Evolutionary conservation across 306 rosid species (phyloP), one percentile per base, ranked within the genome.

Genomic region (Calophaca sinica): DNA sequence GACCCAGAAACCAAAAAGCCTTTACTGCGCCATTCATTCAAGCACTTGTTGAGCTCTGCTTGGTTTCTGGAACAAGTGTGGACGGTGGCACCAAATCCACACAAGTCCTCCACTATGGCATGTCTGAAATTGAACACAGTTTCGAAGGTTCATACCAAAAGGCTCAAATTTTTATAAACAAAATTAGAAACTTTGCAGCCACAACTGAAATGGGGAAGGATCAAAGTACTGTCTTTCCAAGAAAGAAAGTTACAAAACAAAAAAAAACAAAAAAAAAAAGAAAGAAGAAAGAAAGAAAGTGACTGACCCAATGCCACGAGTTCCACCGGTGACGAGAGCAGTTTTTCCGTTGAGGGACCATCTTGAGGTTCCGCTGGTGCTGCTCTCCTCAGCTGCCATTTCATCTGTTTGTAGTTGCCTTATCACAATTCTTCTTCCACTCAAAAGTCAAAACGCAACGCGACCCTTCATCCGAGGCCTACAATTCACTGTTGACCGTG

Each of bases 261-360:
- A 58, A 46, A 10, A 8, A 6, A 6, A 9, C 6, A 60, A 33
- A 45, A 48, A n/a, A n/a, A n/a, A n/a, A n/a, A n/a, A n/a, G 6
- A 3, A 59, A 32, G 14, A 9, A 36, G 0, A 14, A 31, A 53
- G 14, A 64, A 51, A 39, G 0, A 15, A 31, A 53, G n/a, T 60
- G 39, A 58, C 3, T 45, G 64, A 92, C 97, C 97, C 97, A 32
- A 92, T 90, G 31, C 96, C 96, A 10, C 98, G 94, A 75, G 98
- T 90, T 76, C 96, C 92, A 12, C 98, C 98, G 46, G 96, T 93
- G 78, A 93, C 92, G 10, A 90, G 92, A 46, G 96, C 96, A 2
- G 83, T 83, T 83, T 7, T 78, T 72, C 93, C 96, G 2, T 76
- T 52, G 78, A 93, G 96, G 7, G 92, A 88, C 98, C 98, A 90